Percentiles rank a stretch among this genome's conserved stretches.
phyloP scores from a whole-genome alignment of 306 rosid genomes.

The Rosa rugosa region DNA sequence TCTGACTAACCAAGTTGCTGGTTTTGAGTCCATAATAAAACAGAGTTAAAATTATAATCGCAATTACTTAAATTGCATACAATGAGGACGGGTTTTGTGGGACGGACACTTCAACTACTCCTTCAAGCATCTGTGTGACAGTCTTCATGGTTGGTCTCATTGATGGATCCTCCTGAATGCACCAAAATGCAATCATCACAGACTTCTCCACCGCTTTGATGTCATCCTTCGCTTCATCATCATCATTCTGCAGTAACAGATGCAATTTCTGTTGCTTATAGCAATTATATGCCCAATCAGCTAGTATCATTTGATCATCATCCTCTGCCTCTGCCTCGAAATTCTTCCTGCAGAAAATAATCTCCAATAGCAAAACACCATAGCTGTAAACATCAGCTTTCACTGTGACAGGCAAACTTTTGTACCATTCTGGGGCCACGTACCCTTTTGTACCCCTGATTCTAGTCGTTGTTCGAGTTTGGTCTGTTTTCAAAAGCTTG shows the following conservation, averaged over 20 bases:
- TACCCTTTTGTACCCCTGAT: constrained; percentile 20
- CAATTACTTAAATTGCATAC: background rate
- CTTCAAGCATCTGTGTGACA: constrained; percentile 27
- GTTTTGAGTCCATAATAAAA: background rate
- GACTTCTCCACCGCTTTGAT: constrained; percentile 1
- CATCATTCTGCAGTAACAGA: constrained; percentile 8
- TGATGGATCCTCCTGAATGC: constrained; percentile 26
- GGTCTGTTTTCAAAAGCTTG: constrained; percentile 30
- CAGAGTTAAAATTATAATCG: background rate
- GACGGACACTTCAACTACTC: constrained; percentile 2
- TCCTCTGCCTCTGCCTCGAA: background rate
- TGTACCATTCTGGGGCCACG: constrained; percentile 23
- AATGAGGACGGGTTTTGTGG: constrained; percentile 25
- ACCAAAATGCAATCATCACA: constrained; percentile 24
- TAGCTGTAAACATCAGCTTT: constrained; percentile 20
- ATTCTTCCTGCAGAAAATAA: constrained; percentile 11
- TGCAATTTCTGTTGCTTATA: background rate
- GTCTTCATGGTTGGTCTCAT: constrained; percentile 27
- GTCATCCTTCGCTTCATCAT: constrained; percentile 2
- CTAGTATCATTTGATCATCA: constrained; percentile 21
- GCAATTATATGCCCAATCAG: constrained; percentile 25
- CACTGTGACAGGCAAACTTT: constrained; percentile 9
- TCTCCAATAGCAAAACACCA: constrained; percentile 5
- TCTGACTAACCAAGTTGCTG: background rate
- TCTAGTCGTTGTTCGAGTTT: constrained; percentile 13